Evolutionary conservation across 1,284 basidiomycete species (phyloP).

Genomic region (Gymnopus androsaceus): DNA sequence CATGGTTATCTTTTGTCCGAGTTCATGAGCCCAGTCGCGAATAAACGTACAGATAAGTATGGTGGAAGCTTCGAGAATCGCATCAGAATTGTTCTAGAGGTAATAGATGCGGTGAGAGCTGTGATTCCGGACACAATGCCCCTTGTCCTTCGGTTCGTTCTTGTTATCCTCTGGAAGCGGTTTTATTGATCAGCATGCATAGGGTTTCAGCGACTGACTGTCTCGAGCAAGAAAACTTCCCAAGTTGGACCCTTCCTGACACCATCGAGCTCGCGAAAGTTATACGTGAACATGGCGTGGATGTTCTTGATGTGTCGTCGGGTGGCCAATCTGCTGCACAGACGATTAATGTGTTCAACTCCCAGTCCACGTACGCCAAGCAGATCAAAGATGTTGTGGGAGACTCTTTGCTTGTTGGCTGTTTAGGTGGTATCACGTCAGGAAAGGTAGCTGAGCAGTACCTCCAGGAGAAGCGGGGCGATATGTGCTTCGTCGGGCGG

Average conservation of each 20-base stretch:
- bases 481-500: constrained; percentile 60
- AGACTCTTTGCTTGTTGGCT: constrained; percentile 44
- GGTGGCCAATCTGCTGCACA: constrained; percentile 58
- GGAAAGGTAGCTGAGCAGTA: constrained; percentile 62
- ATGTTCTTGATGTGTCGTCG: constrained; percentile 66
- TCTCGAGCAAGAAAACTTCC: constrained; percentile 54
- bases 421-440: constrained; percentile 62
- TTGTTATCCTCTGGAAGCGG: neutral
- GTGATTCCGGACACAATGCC: constrained; percentile 63
- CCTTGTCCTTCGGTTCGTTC: constrained; percentile 62
- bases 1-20: constrained; percentile 63
- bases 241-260: constrained; percentile 67
- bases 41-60: constrained; percentile 73
- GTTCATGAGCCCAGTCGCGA: constrained; percentile 64
- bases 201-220: constrained; percentile 65
- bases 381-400: constrained; percentile 46
- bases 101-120: constrained; percentile 53
- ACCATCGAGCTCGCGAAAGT: constrained; percentile 53
- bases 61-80: constrained; percentile 77
- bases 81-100: constrained; percentile 58
- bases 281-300: constrained; percentile 61
- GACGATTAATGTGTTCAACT: constrained; percentile 45
- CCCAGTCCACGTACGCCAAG: constrained; percentile 52
- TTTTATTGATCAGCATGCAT: neutral
- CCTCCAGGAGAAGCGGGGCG: constrained; percentile 55